Conservation (phyloP, 208 protist species). For the Acanthamoeba culbertsoni region DNA sequence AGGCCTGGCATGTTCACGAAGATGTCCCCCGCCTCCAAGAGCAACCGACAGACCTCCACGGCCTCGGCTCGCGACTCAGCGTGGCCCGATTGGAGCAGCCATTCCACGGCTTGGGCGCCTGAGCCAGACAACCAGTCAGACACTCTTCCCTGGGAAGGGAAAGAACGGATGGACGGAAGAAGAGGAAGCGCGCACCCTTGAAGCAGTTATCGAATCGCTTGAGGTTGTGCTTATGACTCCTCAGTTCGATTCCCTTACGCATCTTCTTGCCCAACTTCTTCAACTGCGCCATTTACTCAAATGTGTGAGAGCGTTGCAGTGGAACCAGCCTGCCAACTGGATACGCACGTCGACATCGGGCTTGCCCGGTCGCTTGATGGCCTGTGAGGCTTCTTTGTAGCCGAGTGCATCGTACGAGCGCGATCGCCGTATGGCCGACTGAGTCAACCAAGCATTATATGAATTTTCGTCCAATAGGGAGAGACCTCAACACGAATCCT, state of each 20-base stretch:
- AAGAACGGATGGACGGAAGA: background rate
- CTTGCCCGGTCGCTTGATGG: background rate
- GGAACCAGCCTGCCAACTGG: background rate
- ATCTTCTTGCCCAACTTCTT: background rate
- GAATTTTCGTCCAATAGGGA: no score
- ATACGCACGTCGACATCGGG: background rate
- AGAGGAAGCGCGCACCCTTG: background rate
- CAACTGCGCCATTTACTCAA: background rate
- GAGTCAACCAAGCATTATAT: background rate
- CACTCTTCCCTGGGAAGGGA: background rate
- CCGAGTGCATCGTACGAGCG: background rate
- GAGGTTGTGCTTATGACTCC: constrained; percentile 54
- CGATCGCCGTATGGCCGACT: background rate
- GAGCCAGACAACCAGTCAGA: background rate
- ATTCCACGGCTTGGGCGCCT: constrained; percentile 19
- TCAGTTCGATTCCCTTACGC: background rate
- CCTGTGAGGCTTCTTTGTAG: background rate
- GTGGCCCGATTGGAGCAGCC: background rate
- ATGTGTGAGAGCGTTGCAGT: background rate
- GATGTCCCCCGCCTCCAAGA: background rate
- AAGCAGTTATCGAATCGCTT: constrained; percentile 61
- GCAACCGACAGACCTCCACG: background rate
- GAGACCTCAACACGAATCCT: no score
- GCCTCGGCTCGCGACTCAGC: background rate
- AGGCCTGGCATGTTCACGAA: background rate